Evolutionary conservation across 805 yeast species (phyloP), one percentile per base, ranked within the genome.

Genomic region (Metschnikowia continentalis): DNA sequence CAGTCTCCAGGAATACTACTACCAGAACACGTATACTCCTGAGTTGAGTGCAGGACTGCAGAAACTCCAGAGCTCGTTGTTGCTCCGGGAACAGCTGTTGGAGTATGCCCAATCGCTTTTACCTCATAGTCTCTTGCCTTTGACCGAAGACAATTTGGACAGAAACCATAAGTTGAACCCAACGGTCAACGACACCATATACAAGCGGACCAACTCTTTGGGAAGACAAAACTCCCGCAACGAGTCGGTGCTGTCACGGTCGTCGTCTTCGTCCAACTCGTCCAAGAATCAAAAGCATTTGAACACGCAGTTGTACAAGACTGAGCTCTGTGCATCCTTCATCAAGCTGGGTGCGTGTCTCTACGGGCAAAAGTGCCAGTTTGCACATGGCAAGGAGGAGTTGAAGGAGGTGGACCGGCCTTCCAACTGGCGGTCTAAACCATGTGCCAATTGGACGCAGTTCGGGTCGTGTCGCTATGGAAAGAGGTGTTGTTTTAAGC

Each of bases 401-500:
- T 73, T 90, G 60, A 88, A 88, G 66, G 59, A 68, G 11, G 83
- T 89, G 42, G 84, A 82, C 53, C 77, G 92, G 53, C 84, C 90
- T 10, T 81, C 84, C 49, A 90, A 90, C 63, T 90, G 92, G 86
- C 82, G 96, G 64, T 88, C 96, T 13, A 90, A 90, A 71, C 87
- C 91, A 14, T 90, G 97, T 72, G 86, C 83, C 55, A 90, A 90
- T 66, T 90, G 96, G 96, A 63, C 82, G 20, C 85, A 84, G 62
- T 78, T 77, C 42, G 97, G 97, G 13, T 72, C 79, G 42, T 90
- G 97, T 66, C 81, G 95, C 37, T 90, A 90, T 69, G 96, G 96
- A 26, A 88, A 81, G 65, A 80, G 97, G 63, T 90, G 97, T 67
- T 89, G 96, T 64, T 90, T 91, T 75, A 88, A 86, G 64, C 97